Evolutionary conservation across 345 rosid genomes (phyloP), one percentile per base, ranked within the genome.

Genomic region (Xanthoceras sorbifolium): DNA sequence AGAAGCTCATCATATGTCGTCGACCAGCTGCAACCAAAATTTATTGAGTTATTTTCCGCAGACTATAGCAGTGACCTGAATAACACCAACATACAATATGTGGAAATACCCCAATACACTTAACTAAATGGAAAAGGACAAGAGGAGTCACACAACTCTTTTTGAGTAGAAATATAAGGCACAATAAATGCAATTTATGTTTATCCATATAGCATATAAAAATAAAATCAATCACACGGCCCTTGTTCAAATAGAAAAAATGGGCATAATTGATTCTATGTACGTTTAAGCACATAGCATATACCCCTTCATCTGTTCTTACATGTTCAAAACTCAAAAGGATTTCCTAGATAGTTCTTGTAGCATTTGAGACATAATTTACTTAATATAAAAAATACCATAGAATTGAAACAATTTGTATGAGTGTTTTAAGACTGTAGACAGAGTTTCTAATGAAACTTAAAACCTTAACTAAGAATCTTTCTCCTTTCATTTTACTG

Each of bases 1-100:
- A 94, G 94, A 67, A 92, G 90, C 68, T 92, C 98, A 78, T 92
- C 98, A 71, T 92, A 92, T 12, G 97, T 86, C 28, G 88, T 90
- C 9, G 97, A 87, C 97, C 98, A 92, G 90, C 98, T 94, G 90
- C 87, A 86, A 71, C 23, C 72, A 23, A 74, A 79, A 82, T 46
- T 64, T 69, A 63, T 15, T 4, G n/a, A 25, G 64, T 89, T 80
- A 85, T 74, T 79, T 71, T 78, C 76, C 8, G 5, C 10, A 0
- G 12, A 64, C 36, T 64, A 57, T 34, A 26, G 64, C 18, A 20
- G 22, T 44, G 63, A n/a, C 48, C 23, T 22, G 25, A 54, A n/a
- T 18, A 54, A 28, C 18, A 38, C 10, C 42, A 29, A 15, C 32
- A 40, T 50, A 25, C 18, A 22, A 46, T 32, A 42, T 42, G 77